Evolutionary conservation across 176 grass and related monocot genomes (phyloP), one percentile per base, ranked within the genome.

Genomic region (Oryza glaberrima): DNA sequence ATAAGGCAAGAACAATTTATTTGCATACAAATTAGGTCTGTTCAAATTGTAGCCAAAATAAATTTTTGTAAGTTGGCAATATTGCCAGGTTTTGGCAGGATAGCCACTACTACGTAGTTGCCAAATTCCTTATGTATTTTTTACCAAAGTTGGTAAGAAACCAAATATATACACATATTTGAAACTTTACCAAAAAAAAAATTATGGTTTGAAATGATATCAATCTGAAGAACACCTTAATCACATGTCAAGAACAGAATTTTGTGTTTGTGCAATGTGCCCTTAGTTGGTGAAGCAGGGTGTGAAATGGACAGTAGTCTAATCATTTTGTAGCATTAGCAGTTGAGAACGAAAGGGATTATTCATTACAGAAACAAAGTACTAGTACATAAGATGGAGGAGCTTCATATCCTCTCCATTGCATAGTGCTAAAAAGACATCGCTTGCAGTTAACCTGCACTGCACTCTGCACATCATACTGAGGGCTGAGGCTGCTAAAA

Each of bases 271-370:
- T 70, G 12, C 7, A 67, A 6, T 65, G 19, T 41, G 46, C 16
- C 46, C 20, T 43, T 22, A 54, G 34, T 43, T 44, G 71, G 80
- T 3, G 52, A 15, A 61, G 20, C 28, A 73, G 45, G 45, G 12
- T 69, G 70, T 46, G 61, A 28, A 75, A 56, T 81, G 61, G 22
- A 34, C 61, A 81, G 17, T 75, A n/a, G 45, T 5, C 51, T 70
- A 48, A 48, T 58, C 34, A 64, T 64, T 64, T 32, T 28, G 38
- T 46, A 20, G 38, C 65, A 60, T 38, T 26, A 51, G 52, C 14
- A 52, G 16, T 83, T 78, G 30, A 77, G 28, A 72, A n/a, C 28
- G 43, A 38, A 77, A 70, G 38, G 4, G 35, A 49, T 61, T 16
- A 28, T 23, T 54, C 51, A 54, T 17, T 54, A 54, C 15, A 20